These are phyloP conservation scores for Cercospora berteroae DNA, from an alignment of 2,329 filamentous ascomycete genomes.

Conservation along the genomic window DNA sequence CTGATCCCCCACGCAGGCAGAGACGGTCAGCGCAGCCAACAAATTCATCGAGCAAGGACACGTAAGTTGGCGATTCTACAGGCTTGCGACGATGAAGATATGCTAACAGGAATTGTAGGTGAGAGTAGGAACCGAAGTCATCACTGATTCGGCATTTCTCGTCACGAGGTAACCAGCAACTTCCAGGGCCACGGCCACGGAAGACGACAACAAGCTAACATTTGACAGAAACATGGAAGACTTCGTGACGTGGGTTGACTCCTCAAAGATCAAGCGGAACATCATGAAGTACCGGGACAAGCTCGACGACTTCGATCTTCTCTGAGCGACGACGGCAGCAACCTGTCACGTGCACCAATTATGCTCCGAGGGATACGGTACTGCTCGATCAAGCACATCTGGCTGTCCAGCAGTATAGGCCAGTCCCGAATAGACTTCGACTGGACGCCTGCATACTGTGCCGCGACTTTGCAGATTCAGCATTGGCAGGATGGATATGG, in stretches of 20 bases:
- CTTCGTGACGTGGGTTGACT: slow-evolving; percentile 93
- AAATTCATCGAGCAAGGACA: slow-evolving; percentile 94
- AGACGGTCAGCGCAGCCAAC: slow-evolving; percentile 75
- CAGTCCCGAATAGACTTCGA: background rate
- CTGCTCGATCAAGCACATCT: background rate
- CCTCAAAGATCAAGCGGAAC: slow-evolving; percentile 94
- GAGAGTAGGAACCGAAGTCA: slow-evolving; percentile 81
- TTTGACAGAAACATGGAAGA: slow-evolving; percentile 74
- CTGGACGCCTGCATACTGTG: background rate
- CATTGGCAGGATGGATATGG: slow-evolving; percentile 9
- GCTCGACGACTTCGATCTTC: slow-evolving; percentile 90
- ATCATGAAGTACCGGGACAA: slow-evolving; percentile 94
- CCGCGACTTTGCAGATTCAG: slow-evolving; percentile 8
- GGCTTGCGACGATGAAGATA: background rate
- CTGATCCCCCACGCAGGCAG: slow-evolving; percentile 48
- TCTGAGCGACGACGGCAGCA: slow-evolving; percentile 51
- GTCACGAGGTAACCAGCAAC: slow-evolving; percentile 59
- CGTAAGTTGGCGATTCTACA: slow-evolving; percentile 14
- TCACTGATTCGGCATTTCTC: slow-evolving; percentile 85
- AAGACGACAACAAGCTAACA: background rate
- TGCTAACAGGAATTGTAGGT: slow-evolving; percentile 47
- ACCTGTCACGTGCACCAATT: background rate
- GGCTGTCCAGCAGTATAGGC: background rate
- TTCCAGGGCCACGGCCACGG: background rate
- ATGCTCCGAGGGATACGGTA: background rate